Percentiles rank a stretch among this genome's conserved stretches.
Conservation (phyloP, 1,284 basidiomycete genomes). For the Tetrapyrgos nigripes region DNA sequence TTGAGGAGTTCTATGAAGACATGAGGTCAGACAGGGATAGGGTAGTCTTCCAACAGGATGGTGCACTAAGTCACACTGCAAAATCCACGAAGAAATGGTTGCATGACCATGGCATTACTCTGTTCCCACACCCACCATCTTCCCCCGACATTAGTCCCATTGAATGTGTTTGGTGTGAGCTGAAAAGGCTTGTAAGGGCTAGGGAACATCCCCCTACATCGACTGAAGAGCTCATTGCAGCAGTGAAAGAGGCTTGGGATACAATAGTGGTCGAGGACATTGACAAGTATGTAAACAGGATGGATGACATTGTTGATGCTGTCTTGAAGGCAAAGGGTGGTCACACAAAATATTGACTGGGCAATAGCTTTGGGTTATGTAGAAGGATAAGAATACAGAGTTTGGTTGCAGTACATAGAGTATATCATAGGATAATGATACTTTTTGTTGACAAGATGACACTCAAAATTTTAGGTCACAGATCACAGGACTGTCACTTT, state of each 20-base stretch:
- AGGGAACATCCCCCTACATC: conserved; percentile 17
- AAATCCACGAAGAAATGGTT: conserved; percentile 26
- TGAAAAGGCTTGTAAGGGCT: conserved; percentile 23
- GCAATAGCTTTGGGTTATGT: no score
- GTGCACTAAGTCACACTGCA: conserved; percentile 24
- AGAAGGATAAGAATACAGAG: no score
- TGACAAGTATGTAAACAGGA: conserved; percentile 26
- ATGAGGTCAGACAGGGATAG: conserved; percentile 9
- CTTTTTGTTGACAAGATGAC: no score
- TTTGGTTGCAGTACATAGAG: no score
- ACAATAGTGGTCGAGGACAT: conserved; percentile 23
- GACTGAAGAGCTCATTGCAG: conserved; percentile 22
- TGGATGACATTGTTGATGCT: conserved; percentile 28
- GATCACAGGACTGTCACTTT: no score
- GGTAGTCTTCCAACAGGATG: conserved; percentile 32
- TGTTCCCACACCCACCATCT: conserved; percentile 21
- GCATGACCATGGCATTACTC: conserved; percentile 15
- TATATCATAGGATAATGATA: no score
- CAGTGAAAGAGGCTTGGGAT: conserved; percentile 26
- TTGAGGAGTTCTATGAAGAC: conserved; percentile 20
- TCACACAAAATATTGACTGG: conserved; percentile 18
- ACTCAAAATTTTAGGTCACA: no score
- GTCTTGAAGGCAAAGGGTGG: conserved; percentile 24
- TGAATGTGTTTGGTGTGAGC: conserved; percentile 29
- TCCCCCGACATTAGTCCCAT: conserved; percentile 30